Conservation (phyloP, 2,329 filamentous ascomycete genomes). For the Lasiodiplodia sp. region DNA sequence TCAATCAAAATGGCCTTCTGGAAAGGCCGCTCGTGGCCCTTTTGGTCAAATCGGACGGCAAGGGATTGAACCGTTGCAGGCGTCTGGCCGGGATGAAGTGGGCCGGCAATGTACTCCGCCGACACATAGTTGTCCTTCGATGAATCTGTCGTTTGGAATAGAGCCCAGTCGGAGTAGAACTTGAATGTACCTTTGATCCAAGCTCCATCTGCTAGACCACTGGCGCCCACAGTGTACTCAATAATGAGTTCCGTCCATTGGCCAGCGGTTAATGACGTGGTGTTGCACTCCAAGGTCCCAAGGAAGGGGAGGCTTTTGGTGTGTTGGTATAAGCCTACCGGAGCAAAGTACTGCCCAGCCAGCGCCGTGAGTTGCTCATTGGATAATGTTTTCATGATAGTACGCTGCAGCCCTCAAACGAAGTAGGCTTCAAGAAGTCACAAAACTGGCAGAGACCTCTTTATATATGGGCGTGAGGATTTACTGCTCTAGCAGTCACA, state of each 20-base stretch:
- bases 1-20: conserved; percentile 42
- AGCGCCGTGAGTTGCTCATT: not conserved
- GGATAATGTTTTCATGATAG: not conserved
- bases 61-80: conserved; percentile 46
- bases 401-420: not conserved
- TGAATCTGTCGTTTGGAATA: conserved; percentile 45
- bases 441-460: too few species aligned
- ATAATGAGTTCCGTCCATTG: conserved; percentile 17
- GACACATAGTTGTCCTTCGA: conserved; percentile 37
- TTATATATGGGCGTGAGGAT: too few species aligned
- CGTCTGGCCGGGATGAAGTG: conserved; percentile 40
- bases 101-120: conserved; percentile 41
- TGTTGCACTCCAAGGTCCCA: not conserved
- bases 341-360: not conserved
- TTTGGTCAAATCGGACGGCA: conserved; percentile 48
- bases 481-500: too few species aligned
- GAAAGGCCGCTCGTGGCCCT: conserved; percentile 49
- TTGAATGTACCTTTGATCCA: conserved; percentile 52
- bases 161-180: conserved; percentile 49
- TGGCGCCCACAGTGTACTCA: conserved; percentile 41
- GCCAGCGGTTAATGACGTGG: not conserved
- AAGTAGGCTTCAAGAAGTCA: too few species aligned
- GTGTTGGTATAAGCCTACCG: not conserved
- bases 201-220: conserved; percentile 45
- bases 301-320: conserved; percentile 14